A percentile compares a stretch with the other conserved stretches of the same genome.
Evolutionary conservation across 176 grass and related monocot genomes (phyloP).

Genomic region (Carex pumila): DNA sequence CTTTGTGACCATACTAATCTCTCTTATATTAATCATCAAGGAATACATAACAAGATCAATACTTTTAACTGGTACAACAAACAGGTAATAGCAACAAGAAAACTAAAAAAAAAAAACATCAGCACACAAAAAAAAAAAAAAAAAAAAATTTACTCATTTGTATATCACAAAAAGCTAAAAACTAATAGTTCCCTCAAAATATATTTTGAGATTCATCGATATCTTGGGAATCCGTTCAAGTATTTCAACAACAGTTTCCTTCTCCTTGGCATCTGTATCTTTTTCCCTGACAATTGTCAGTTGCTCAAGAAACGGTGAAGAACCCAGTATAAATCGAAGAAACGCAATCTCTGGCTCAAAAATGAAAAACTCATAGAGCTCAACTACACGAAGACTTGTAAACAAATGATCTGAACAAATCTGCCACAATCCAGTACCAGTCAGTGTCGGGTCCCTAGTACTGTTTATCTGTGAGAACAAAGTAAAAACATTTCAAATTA

Average conservation of each 20-base stretch:
- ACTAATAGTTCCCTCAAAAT: background rate
- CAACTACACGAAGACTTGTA: background rate
- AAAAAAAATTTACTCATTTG: background rate
- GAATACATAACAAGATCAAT: background rate
- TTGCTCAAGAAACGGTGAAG: conserved; percentile 8
- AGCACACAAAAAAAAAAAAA: background rate
- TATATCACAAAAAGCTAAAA: background rate
- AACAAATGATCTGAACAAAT: background rate
- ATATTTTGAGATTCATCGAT: background rate
- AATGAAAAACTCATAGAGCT: background rate
- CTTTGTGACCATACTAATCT: too few relatives aligned
- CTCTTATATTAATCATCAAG: background rate
- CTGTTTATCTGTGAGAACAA: background rate
- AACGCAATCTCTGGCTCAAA: background rate
- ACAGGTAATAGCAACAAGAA: background rate
- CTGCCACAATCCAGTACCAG: background rate
- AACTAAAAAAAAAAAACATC: background rate
- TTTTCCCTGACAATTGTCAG: background rate
- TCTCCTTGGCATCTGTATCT: background rate
- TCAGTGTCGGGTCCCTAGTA: background rate
- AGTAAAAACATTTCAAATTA: background rate
- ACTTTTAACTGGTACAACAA: background rate
- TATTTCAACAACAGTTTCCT: background rate
- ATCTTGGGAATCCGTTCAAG: background rate
- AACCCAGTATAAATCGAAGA: background rate